phyloP scores from a whole-genome alignment of 169 alveolate species.

The Toxoplasma gondii region DNA sequence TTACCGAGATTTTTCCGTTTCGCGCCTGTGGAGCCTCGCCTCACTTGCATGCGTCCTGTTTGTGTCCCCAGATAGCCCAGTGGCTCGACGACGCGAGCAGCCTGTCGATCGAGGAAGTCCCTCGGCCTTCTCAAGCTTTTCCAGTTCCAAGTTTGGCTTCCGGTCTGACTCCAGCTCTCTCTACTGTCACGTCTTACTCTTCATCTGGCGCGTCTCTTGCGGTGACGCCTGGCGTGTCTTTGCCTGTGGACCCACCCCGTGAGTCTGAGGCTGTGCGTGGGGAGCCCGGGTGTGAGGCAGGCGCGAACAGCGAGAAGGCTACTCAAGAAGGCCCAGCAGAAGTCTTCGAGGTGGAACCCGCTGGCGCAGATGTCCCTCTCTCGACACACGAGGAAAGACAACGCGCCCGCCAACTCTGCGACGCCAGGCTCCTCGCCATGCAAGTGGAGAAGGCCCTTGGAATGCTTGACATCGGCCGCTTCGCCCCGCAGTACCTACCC shows the following conservation, averaged over 20 bases:
- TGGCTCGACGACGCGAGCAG: constrained; percentile 29
- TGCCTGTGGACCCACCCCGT: not conserved
- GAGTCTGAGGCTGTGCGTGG: not conserved
- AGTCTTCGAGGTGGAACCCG: no score
- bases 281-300: no score
- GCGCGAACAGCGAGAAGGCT: no score
- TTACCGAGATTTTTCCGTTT: not conserved
- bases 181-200: not conserved
- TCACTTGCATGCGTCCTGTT: not conserved
- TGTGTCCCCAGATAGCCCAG: constrained; percentile 13
- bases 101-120: constrained; percentile 31
- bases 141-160: not conserved
- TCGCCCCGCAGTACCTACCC: constrained; percentile 5
- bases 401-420: constrained; percentile 26
- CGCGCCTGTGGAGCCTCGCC: not conserved
- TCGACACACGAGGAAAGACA: not conserved
- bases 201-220: not conserved
- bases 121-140: not conserved
- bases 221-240: not conserved
- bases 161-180: not conserved
- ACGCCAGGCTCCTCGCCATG: constrained; percentile 9
- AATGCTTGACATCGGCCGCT: not conserved
- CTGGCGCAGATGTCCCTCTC: not conserved
- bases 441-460: constrained; percentile 18
- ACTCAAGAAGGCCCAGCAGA: no score